Base-by-base conservation (phyloP, 1,139 yeast species). In the Suhomyces panamericanus region DNA sequence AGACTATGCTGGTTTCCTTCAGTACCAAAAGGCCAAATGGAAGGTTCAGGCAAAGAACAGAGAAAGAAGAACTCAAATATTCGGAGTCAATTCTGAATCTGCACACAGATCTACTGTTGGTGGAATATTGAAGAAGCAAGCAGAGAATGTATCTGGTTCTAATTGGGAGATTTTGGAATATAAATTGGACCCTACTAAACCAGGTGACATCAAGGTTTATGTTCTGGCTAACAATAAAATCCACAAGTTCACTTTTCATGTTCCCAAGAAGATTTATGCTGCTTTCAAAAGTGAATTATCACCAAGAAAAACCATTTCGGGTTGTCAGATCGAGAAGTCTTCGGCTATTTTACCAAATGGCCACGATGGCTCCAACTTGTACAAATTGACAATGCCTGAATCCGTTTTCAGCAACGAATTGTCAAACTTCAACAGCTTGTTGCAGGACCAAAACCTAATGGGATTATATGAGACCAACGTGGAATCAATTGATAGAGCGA, bases 131-230 rank as follows among this genome's bases (percentile, higher is more conserved):
- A 78, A 87, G 48, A 78, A 79, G 47, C 95, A 87, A 58, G 95
- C 96, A 0, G 96, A 86, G 57, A 74, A 69, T 58, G 81, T 85
- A 57, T 87, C 88, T 10, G 86, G 84, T 5, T 70, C 87, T 0
- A 78, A 84, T 35, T 93, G 99, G 98, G 90, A 90, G 52, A 75
- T 93, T 39, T 66, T 93, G 41, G 93, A 90, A 57, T 83, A 88
- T 56, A 77, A 79, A 47, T 62, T 70, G 3, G 81, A 77, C 47
- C 79, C 84, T 0, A 58, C 69, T 16, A 77, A 68, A 47, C 86
- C 90, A 0, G 99, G 97, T 9, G 85, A 81, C 43, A 71, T 91
- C 35, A 83, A 83, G 47, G 96, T 87, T 0, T 80, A 76, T 60
- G 89, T 85, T 2, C 63, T 80, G 52, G 82, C 93, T 38, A 80